phyloP scores from a whole-genome alignment of 768 basidiomycete species.

The Fistulinella prunicolor region DNA sequence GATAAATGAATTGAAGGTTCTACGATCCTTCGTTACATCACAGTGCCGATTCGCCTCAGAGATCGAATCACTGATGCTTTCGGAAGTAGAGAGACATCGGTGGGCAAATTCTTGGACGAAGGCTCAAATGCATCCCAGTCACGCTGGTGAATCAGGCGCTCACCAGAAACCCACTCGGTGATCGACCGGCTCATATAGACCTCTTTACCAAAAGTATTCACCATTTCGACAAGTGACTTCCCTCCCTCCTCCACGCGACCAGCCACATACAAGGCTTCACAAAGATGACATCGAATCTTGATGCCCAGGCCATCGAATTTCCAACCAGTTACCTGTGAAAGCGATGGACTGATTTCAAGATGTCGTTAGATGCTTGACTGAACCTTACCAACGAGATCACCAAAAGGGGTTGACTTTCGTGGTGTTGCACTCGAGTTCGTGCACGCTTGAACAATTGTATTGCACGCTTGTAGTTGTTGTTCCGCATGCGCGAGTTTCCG shows the following conservation, averaged over 20 bases:
- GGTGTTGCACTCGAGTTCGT: not conserved
- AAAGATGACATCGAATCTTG: not conserved
- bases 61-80: too few species aligned
- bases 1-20: not conserved
- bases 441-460: not conserved
- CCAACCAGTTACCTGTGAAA: conserved; percentile 10
- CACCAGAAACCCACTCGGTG: not conserved
- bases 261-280: conserved; percentile 1
- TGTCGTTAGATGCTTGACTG: not conserved
- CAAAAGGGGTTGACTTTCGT: not conserved
- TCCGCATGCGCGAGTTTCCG: not conserved
- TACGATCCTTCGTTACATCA: not conserved
- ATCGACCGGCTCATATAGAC: not conserved
- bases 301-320: not conserved
- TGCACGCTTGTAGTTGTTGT: not conserved
- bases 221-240: not conserved
- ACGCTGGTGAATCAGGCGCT: not conserved
- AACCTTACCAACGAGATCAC: conserved; percentile 6
- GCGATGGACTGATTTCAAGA: not conserved
- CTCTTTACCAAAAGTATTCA: not conserved
- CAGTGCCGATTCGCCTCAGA: too few species aligned
- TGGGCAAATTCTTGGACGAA: not conserved
- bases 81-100: conserved; percentile 1
- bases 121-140: not conserved
- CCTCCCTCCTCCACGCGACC: not conserved